These are phyloP conservation scores for Chrysosporium queenslandicum DNA, from an alignment of 2,329 filamentous ascomycete genomes.

Conservation along the genomic window DNA sequence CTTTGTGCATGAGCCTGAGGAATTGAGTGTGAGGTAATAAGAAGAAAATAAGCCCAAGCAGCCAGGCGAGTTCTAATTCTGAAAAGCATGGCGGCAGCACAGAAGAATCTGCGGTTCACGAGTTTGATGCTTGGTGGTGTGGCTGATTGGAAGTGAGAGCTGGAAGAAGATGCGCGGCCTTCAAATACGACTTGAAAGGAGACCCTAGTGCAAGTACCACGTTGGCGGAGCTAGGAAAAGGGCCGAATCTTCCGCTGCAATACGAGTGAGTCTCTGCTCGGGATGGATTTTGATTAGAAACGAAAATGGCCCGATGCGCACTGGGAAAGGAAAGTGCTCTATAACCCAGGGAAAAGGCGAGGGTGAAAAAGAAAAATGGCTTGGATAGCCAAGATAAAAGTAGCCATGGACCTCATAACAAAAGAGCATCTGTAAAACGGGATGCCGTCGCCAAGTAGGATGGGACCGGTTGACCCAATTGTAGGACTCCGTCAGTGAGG, in stretches of 20 bases:
- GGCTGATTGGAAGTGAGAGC: background rate
- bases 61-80: background rate
- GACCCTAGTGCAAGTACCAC: too few species aligned
- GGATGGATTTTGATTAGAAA: background rate
- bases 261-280: background rate
- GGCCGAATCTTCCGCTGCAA: background rate
- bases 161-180: background rate
- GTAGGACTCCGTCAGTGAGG: background rate
- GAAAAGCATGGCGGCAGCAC: background rate
- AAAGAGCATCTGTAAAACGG: slow-evolving; percentile 1
- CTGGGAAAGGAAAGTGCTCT: background rate
- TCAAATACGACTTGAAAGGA: slow-evolving; percentile 6
- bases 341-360: background rate
- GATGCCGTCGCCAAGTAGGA: slow-evolving; percentile 2
- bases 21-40: background rate
- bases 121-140: background rate
- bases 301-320: background rate
- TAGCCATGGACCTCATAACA: background rate
- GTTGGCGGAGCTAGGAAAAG: background rate
- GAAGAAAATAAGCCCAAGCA: background rate
- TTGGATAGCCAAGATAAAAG: background rate
- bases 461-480: background rate
- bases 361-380: too few species aligned
- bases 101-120: background rate
- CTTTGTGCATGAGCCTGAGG: slow-evolving; percentile 15